Conservation (phyloP, 495 filamentous ascomycete genomes). For the Usnea hakonensis region DNA sequence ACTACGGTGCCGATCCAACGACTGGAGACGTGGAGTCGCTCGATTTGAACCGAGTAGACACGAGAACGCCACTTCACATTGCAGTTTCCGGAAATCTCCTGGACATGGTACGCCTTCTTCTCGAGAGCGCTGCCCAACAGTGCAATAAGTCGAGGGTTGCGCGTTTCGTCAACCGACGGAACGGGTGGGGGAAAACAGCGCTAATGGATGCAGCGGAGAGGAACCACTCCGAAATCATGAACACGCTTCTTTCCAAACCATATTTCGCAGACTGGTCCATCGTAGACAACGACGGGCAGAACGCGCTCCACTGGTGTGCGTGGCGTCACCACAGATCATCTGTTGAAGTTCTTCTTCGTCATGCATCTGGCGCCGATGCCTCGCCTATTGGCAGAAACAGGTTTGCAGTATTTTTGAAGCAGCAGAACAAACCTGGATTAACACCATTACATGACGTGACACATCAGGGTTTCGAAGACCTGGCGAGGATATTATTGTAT, state of each 20-base stretch:
- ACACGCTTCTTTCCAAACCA: conserved; percentile 1
- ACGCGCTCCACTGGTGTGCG: conserved; percentile 11
- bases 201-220: conserved; percentile 13
- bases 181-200: conserved; percentile 9
- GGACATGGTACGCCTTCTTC: neutral
- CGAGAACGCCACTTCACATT: neutral
- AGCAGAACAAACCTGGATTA: neutral
- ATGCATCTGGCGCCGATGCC: neutral
- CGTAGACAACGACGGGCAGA: conserved; percentile 4
- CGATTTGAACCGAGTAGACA: neutral
- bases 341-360: conserved; percentile 1
- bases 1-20: conserved; percentile 11
- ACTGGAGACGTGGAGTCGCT: neutral
- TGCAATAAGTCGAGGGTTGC: conserved; percentile 1
- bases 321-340: conserved; percentile 4
- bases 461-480: neutral
- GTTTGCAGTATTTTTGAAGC: conserved; percentile 1
- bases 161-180: conserved; percentile 11
- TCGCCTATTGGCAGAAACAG: neutral
- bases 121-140: neutral
- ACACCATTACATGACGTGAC: conserved; percentile 2
- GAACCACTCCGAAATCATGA: conserved; percentile 7
- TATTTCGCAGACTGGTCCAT: conserved; percentile 12
- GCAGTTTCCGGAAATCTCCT: neutral
- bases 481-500: neutral